phyloP scores from a whole-genome alignment of 2,329 filamentous ascomycete species.

The Alternaria tenuissima region DNA sequence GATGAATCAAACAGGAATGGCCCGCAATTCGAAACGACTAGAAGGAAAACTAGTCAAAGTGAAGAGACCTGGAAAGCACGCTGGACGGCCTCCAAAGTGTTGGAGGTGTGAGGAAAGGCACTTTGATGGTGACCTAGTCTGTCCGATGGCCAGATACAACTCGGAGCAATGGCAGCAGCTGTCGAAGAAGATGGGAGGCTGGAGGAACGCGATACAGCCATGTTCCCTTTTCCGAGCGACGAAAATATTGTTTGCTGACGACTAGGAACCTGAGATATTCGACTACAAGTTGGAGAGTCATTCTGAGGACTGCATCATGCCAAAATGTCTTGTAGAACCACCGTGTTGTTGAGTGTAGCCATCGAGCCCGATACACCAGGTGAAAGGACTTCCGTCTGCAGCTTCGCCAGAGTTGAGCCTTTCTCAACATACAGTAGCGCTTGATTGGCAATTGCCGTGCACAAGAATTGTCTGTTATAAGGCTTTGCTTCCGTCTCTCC shows the following conservation, averaged over 20 bases:
- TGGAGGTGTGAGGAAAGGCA: constrained; percentile 27
- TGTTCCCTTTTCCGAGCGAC: not conserved
- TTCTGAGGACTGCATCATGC: not conserved
- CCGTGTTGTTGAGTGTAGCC: not conserved
- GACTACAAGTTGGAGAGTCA: not conserved
- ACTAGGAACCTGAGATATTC: not conserved
- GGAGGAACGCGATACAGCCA: not conserved
- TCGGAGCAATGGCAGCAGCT: constrained; percentile 12
- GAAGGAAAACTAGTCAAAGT: not conserved
- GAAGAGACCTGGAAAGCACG: not conserved
- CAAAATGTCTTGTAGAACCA: too few relatives aligned
- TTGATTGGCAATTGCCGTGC: too few relatives aligned
- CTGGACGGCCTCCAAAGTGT: constrained; percentile 16
- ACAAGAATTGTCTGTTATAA: too few relatives aligned
- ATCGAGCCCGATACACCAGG: not conserved
- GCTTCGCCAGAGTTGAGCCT: not conserved
- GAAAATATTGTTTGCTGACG: constrained; percentile 16
- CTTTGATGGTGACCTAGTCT: constrained; percentile 10
- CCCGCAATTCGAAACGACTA: not conserved
- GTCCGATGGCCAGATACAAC: constrained; percentile 13
- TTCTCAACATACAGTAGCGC: too few relatives aligned
- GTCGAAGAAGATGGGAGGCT: constrained; percentile 13
- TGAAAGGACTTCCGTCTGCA: not conserved
- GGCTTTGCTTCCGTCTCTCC: not conserved
- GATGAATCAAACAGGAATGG: not conserved